Evolutionary conservation across 257 asterid genomes (phyloP).

Genomic region (Petrea volubilis): DNA sequence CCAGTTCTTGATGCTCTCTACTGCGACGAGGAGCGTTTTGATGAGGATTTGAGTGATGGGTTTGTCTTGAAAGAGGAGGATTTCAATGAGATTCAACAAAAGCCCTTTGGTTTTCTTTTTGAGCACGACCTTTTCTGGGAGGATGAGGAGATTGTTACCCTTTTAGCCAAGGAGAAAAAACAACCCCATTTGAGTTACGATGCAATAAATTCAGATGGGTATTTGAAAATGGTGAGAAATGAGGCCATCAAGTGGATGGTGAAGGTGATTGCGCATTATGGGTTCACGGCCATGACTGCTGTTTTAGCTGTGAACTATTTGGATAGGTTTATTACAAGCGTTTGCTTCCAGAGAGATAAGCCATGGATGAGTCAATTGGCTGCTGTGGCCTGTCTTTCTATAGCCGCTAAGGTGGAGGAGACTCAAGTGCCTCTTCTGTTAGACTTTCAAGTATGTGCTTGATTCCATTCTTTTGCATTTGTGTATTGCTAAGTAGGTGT

Average conservation of each 20-base stretch:
- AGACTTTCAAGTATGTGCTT: conserved; percentile 65
- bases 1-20: conserved; percentile 54
- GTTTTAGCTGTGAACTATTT: conserved; percentile 68
- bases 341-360: conserved; percentile 67
- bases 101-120: conserved; percentile 32
- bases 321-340: conserved; percentile 61
- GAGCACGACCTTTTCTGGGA: conserved; percentile 81
- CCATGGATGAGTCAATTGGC: conserved; percentile 89
- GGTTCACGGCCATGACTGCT: conserved; percentile 61
- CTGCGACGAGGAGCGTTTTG: conserved; percentile 69
- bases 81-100: conserved; percentile 24
- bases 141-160: conserved; percentile 60
- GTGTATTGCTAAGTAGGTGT: conserved; percentile 18
- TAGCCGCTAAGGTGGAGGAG: conserved; percentile 94
- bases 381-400: conserved; percentile 83
- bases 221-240: conserved; percentile 45
- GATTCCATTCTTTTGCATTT: not conserved
- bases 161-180: conserved; percentile 58
- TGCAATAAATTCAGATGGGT: conserved; percentile 36
- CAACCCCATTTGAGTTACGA: conserved; percentile 29
- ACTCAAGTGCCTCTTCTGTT: conserved; percentile 76
- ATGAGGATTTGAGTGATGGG: conserved; percentile 45
- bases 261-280: conserved; percentile 53
- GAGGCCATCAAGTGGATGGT: conserved; percentile 78
- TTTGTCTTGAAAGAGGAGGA: conserved; percentile 27